These are phyloP conservation scores for Geoglossum glabrum DNA, from an alignment of 495 filamentous ascomycete genomes.

Conservation along the genomic window DNA sequence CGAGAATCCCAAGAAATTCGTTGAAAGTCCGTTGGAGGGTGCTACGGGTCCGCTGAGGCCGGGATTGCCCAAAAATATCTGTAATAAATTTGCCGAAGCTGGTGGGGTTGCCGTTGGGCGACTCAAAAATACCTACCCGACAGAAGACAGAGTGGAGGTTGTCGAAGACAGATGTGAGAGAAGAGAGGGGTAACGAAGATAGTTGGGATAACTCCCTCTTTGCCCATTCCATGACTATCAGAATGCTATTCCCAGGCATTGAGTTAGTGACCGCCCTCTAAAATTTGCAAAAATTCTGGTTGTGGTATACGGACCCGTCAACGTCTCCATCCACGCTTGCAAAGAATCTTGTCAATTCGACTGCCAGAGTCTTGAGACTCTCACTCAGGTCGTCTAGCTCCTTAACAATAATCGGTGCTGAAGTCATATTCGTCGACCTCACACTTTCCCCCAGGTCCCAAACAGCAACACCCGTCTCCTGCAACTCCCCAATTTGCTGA, in stretches of 20 bases:
- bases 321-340: constrained; percentile 82
- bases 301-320: constrained; percentile 32
- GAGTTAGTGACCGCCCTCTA: not conserved
- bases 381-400: constrained; percentile 70
- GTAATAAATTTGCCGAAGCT: constrained; percentile 41
- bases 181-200: constrained; percentile 30
- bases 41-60: constrained; percentile 53
- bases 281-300: no score
- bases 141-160: constrained; percentile 63
- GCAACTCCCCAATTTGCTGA: constrained; percentile 62
- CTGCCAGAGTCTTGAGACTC: constrained; percentile 55
- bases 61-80: constrained; percentile 56
- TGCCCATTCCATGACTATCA: constrained; percentile 91
- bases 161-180: constrained; percentile 46
- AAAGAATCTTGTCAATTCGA: constrained; percentile 75
- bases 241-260: constrained; percentile 29
- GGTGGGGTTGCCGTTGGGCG: constrained; percentile 40
- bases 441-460: constrained; percentile 84
- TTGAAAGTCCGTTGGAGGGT: constrained; percentile 72
- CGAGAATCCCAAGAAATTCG: constrained; percentile 68
- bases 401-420: constrained; percentile 61
- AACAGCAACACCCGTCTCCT: constrained; percentile 75
- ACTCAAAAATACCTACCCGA: constrained; percentile 47
- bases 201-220: constrained; percentile 50
- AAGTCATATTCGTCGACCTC: constrained; percentile 73